Evolutionary conservation across 768 basidiomycete genomes (phyloP).

Genomic region (Favolaschia claudopus): DNA sequence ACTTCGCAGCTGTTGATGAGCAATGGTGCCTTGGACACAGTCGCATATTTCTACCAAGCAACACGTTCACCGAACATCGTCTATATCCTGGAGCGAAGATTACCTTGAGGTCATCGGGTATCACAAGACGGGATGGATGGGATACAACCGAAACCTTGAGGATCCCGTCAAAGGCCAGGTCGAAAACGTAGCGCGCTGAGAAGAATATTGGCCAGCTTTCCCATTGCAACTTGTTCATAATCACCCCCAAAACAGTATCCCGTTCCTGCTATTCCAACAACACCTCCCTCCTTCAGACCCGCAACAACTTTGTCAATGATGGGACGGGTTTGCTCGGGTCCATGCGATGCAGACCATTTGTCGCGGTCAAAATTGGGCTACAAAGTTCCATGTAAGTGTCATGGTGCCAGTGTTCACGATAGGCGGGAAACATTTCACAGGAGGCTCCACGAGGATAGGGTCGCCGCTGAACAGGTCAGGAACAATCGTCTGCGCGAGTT

Average conservation of each 20-base stretch:
- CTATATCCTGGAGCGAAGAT: constrained; percentile 14
- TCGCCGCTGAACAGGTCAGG: constrained; percentile 29
- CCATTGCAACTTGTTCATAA: no score
- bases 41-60: constrained; percentile 18
- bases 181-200: constrained; percentile 49
- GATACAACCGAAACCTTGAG: constrained; percentile 48
- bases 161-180: constrained; percentile 51
- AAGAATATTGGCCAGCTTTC: no score
- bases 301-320: constrained; percentile 44
- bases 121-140: constrained; percentile 45
- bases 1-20: constrained; percentile 52
- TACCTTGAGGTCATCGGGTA: constrained; percentile 23
- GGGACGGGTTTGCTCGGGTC: constrained; percentile 39
- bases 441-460: constrained; percentile 1
- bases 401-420: background rate
- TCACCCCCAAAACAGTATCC: constrained; percentile 55
- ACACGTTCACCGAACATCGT: no score
- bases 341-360: constrained; percentile 45
- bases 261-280: constrained; percentile 46
- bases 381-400: background rate
- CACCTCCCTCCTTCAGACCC: constrained; percentile 33
- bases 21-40: constrained; percentile 43
- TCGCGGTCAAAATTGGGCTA: constrained; percentile 34
- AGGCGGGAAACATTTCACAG: no score
- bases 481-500: constrained; percentile 13